Evolutionary conservation across 192 early-diverging fungal genomes (phyloP).

Genomic region (Physocladia obscura): DNA sequence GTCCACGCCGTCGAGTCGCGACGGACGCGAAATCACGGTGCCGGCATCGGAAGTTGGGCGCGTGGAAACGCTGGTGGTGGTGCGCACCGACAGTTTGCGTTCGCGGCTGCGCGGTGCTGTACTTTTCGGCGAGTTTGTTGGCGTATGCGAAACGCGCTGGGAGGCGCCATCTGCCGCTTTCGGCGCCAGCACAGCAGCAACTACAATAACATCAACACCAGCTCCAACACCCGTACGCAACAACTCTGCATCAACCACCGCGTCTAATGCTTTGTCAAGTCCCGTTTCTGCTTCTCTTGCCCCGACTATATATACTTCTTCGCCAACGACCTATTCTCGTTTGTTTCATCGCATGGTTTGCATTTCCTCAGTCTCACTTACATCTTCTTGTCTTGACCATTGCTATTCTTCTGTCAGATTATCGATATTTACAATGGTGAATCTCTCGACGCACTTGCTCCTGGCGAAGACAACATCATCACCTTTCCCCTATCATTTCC

Average conservation of each 20-base stretch:
- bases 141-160: background rate
- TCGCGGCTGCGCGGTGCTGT: background rate
- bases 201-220: background rate
- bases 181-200: background rate
- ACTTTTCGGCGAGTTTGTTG: background rate
- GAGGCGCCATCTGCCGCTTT: background rate
- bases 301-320: background rate
- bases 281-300: background rate
- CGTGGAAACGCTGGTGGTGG: background rate
- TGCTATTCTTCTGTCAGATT: too few relatives aligned
- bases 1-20: background rate
- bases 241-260: background rate
- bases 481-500: constrained; percentile 13
- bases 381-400: too few relatives aligned
- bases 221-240: background rate
- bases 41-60: background rate
- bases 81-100: background rate
- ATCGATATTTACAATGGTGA: too few relatives aligned
- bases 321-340: too few relatives aligned
- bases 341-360: too few relatives aligned
- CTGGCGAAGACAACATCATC: background rate
- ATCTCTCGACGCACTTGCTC: too few relatives aligned
- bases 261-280: background rate
- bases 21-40: background rate
- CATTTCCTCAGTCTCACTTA: too few relatives aligned